Percentiles rank a stretch among this genome's conserved stretches.
These are phyloP conservation scores for Botrytis galanthina DNA, from an alignment of 2,329 filamentous ascomycete genomes.

Conservation along the genomic window DNA sequence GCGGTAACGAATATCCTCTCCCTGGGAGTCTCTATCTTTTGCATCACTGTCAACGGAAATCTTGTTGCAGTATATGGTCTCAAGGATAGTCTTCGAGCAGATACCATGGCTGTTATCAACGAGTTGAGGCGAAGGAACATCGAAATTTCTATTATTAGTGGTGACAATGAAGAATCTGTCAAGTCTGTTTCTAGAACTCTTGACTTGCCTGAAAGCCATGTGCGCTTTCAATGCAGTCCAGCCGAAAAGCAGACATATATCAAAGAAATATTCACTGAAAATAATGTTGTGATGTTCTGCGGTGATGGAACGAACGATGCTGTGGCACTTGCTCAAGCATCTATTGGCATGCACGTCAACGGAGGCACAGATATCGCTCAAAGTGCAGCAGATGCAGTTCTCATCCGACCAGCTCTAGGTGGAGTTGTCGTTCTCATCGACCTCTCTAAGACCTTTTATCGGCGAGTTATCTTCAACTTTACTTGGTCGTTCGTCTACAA, in stretches of 20 bases:
- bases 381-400: constrained; percentile 65
- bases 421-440: constrained; percentile 57
- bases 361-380: constrained; percentile 62
- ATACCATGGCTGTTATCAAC: too few relatives aligned
- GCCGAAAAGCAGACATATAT: constrained; percentile 34
- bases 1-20: too few relatives aligned
- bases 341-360: constrained; percentile 68
- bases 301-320: constrained; percentile 82
- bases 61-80: too few relatives aligned
- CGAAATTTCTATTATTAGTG: constrained; percentile 41
- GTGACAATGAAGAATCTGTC: constrained; percentile 44
- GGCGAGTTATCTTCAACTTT: too few relatives aligned
- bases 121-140: too few relatives aligned
- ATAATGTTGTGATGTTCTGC: constrained; percentile 58
- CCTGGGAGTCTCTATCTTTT: too few relatives aligned
- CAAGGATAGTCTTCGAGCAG: too few relatives aligned
- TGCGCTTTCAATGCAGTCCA: constrained; percentile 39
- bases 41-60: too few relatives aligned
- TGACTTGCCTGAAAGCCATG: constrained; percentile 33
- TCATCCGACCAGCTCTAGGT: constrained; percentile 55
- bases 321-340: constrained; percentile 66
- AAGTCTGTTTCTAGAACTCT: constrained; percentile 47
- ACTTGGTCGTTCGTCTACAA: too few relatives aligned
- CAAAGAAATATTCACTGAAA: constrained; percentile 13
- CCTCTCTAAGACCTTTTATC: background rate